A percentile compares a stretch with the other conserved stretches of the same genome.
phyloP scores from a whole-genome alignment of 352 stramenopile species.

The Phytophthora aleatoria region DNA sequence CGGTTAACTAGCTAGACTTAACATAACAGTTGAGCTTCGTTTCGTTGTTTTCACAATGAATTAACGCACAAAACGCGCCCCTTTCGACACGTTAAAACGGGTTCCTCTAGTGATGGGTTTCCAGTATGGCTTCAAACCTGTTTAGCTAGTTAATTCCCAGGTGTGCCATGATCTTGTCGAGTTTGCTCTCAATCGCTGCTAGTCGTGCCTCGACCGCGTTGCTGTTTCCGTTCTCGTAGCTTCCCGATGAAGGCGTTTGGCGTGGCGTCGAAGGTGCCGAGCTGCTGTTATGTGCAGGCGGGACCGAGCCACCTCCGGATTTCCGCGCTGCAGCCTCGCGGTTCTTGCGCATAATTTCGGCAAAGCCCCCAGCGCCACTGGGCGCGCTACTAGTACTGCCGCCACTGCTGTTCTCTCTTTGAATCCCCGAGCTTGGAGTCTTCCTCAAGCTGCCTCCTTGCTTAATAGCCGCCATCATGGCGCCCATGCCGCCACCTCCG shows the following conservation, averaged over 20 bases:
- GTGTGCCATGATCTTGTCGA: conserved; percentile 91
- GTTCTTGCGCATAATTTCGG: conserved; percentile 92
- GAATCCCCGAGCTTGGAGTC: conserved; percentile 36
- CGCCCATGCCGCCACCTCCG: conserved; percentile 53
- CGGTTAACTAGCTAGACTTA: conserved; percentile 36
- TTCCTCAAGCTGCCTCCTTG: conserved; percentile 72
- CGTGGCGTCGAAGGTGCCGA: conserved; percentile 68
- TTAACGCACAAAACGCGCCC: conserved; percentile 9
- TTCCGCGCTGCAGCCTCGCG: conserved; percentile 79
- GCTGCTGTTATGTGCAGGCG: conserved; percentile 28
- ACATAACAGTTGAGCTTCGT: neutral
- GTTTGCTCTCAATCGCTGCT: conserved; percentile 80
- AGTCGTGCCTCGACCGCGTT: conserved; percentile 63
- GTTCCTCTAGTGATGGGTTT: neutral
- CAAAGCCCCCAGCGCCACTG: conserved; percentile 65
- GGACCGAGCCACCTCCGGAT: conserved; percentile 24
- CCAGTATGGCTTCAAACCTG: conserved; percentile 2
- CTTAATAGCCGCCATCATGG: conserved; percentile 80
- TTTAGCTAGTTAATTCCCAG: conserved; percentile 61
- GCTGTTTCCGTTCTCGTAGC: conserved; percentile 30
- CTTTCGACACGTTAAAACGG: neutral
- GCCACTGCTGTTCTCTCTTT: conserved; percentile 35
- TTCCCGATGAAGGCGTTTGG: conserved; percentile 16
- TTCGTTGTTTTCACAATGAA: conserved; percentile 6
- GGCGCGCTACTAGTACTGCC: conserved; percentile 5